Evolutionary conservation across 129 eudicot species (phyloP), one percentile per base, ranked within the genome.

Genomic region (Flaveria brownii): DNA sequence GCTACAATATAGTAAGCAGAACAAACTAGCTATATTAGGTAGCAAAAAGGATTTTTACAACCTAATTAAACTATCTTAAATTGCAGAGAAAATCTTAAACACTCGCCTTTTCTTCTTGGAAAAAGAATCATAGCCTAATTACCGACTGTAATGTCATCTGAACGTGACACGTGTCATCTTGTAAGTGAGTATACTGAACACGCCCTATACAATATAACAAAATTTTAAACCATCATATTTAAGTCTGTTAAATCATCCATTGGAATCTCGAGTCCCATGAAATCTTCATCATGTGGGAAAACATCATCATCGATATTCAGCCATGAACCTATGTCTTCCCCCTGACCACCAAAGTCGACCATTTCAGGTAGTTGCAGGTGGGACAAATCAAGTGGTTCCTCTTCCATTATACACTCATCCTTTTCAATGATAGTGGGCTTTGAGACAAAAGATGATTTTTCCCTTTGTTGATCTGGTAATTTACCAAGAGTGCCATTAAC

Each of bases 201-300:
- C 6, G 36, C 39, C 78, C 82, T 86, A 71, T 91, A 91, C 93
- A 88, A 70, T 82, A 63, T 28, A 15, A 15, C 69, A 78, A 65
- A 41, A 60, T 78, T 63, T 86, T 83, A 92, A 70, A 86, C 91
- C 96, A 87, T 87, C 96, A 92, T 92, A 75, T 89, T 92, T 50
- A 92, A 77, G 73, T 89, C 96, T 14, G 93, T 50, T 55, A 92
- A 80, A 84, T 92, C 97, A 83, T 92, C 97, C 97, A 89, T 92
- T 55, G 97, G 97, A 77, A 92, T 92, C 81, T 86, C 97, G 54
- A 92, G 97, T 56, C 96, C 96, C 89, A 87, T 80, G 71, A 74
- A 89, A 57, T 86, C 96, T 16, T 85, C 75, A 81, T 91, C 97
- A 67, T 85, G 97, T 26, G 39, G 39, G 39, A 89, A 75, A 39